These are phyloP conservation scores for Lanzia echinophila DNA, from an alignment of 2,329 filamentous ascomycete genomes.

Conservation along the genomic window DNA sequence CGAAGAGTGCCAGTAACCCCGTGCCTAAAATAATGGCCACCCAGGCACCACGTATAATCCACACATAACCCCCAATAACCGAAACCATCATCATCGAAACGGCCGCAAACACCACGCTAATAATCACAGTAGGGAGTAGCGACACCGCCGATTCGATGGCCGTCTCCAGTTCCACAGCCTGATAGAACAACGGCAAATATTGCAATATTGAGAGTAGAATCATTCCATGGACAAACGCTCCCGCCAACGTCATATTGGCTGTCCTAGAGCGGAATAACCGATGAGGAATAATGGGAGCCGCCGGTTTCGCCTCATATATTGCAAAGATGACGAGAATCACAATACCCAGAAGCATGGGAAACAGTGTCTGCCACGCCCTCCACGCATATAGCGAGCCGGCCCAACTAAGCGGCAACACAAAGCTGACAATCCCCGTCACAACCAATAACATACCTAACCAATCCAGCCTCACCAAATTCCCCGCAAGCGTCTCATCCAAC, in stretches of 20 bases:
- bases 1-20: background rate
- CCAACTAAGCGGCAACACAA: constrained; percentile 52
- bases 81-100: background rate
- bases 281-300: background rate
- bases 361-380: constrained; percentile 51
- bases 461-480: constrained; percentile 1
- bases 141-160: background rate
- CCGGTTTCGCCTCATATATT: constrained; percentile 38
- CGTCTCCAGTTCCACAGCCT: background rate
- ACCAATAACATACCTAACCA: constrained; percentile 60
- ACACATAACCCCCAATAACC: background rate
- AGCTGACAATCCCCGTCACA: constrained; percentile 42
- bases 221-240: background rate
- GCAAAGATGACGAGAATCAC: constrained; percentile 32
- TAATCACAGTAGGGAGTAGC: background rate
- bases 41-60: background rate
- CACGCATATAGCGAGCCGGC: constrained; percentile 56
- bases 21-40: background rate
- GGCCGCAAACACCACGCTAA: background rate
- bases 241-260: background rate
- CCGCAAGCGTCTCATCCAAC: background rate
- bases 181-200: constrained; percentile 42
- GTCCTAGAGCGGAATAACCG: background rate
- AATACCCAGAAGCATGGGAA: constrained; percentile 50
- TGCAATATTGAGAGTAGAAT: constrained; percentile 36